Evolutionary conservation across 306 rosid species (phyloP).

Genomic region (Fagus sylvatica): DNA sequence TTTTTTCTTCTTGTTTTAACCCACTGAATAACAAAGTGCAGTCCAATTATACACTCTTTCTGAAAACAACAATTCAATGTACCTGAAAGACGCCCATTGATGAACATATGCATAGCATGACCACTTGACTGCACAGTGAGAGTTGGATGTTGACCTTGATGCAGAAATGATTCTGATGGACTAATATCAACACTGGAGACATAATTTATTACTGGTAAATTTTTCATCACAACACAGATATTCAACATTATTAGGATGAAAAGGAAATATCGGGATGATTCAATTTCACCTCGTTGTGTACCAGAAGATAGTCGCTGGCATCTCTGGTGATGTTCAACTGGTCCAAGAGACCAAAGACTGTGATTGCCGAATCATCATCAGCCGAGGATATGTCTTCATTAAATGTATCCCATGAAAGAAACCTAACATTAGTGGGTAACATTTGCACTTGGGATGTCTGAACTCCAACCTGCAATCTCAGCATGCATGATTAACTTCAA

Average conservation of each 20-base stretch:
- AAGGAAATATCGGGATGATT: slow-evolving; percentile 20
- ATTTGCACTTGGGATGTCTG: slow-evolving; percentile 36
- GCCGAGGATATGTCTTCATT: slow-evolving; percentile 59
- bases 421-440: slow-evolving; percentile 39
- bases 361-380: slow-evolving; percentile 36
- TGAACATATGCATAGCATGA: slow-evolving; percentile 72
- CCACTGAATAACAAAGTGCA: background rate
- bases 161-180: slow-evolving; percentile 63
- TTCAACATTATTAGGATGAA: background rate
- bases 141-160: slow-evolving; percentile 52
- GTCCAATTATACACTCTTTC: background rate
- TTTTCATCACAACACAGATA: background rate
- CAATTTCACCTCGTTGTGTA: slow-evolving; percentile 74
- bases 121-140: slow-evolving; percentile 72
- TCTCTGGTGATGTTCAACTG: slow-evolving; percentile 71
- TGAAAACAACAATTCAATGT: background rate
- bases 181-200: slow-evolving; percentile 58
- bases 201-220: background rate
- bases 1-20: background rate
- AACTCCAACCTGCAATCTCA: slow-evolving; percentile 53
- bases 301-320: slow-evolving; percentile 79
- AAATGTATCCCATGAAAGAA: slow-evolving; percentile 55
- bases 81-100: slow-evolving; percentile 76
- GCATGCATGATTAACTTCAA: background rate
- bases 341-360: slow-evolving; percentile 63